Evolutionary conservation across 2,329 filamentous ascomycete species (phyloP).

Genomic region (Trichoderma lentiforme): DNA sequence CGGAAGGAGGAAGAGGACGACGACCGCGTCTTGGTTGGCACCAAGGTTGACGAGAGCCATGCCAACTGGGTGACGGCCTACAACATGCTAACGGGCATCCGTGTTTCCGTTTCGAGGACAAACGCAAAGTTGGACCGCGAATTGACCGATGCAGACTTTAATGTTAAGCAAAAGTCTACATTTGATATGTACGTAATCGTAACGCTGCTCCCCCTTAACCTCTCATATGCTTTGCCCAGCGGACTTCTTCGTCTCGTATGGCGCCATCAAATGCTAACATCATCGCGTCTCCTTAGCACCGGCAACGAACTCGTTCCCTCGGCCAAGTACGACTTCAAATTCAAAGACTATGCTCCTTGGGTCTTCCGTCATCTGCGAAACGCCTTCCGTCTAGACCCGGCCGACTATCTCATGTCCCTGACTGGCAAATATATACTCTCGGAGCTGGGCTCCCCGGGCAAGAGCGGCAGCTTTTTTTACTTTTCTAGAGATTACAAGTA

Average conservation of each 20-base stretch:
- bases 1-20: conserved; percentile 85
- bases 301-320: conserved; percentile 97
- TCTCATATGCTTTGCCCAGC: neutral
- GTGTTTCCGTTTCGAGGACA: conserved; percentile 91
- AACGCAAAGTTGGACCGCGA: conserved; percentile 95
- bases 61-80: conserved; percentile 97
- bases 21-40: conserved; percentile 90
- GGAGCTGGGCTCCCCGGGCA: conserved; percentile 92
- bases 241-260: neutral
- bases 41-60: conserved; percentile 95
- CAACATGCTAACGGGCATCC: conserved; percentile 99
- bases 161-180: conserved; percentile 93
- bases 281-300: conserved; percentile 52
- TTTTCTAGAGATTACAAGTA: conserved; percentile 99
- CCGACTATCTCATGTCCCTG: conserved; percentile 96
- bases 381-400: conserved; percentile 88
- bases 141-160: conserved; percentile 87
- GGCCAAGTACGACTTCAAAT: conserved; percentile 99
- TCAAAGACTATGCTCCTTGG: conserved; percentile 99
- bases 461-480: conserved; percentile 99
- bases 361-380: conserved; percentile 90
- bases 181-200: conserved; percentile 80
- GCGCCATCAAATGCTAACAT: neutral
- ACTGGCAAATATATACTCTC: conserved; percentile 99
- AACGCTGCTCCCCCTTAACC: neutral